phyloP scores from a whole-genome alignment of 805 yeast species.

The Candida nanaspora region DNA sequence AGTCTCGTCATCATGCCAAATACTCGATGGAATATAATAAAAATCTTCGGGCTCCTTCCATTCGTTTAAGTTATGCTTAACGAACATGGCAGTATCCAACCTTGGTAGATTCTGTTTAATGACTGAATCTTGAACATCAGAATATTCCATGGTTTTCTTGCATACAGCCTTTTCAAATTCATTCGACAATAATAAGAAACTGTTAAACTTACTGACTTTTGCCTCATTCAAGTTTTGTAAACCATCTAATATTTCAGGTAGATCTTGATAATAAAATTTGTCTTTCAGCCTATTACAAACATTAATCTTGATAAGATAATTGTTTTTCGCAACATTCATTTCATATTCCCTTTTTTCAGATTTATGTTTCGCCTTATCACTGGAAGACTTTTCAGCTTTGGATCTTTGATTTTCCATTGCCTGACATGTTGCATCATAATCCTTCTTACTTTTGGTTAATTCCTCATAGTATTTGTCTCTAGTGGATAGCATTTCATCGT shows the following conservation, averaged over 20 bases:
- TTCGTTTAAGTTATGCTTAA: conserved; percentile 68
- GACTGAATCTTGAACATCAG: conserved; percentile 43
- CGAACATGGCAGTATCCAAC: conserved; percentile 83
- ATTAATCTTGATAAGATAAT: conserved; percentile 71
- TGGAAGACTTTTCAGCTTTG: conserved; percentile 54
- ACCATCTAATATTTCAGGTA: conserved; percentile 84
- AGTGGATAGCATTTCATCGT: conserved; percentile 48
- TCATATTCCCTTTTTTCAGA: conserved; percentile 57
- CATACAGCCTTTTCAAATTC: conserved; percentile 45
- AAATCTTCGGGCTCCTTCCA: conserved; percentile 91
- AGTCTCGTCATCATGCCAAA: conserved; percentile 95
- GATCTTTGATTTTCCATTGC: conserved; percentile 74
- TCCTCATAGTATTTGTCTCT: conserved; percentile 45
- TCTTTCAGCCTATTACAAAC: conserved; percentile 89
- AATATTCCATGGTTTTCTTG: conserved; percentile 38
- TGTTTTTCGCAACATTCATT: conserved; percentile 86
- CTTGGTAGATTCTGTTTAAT: conserved; percentile 64
- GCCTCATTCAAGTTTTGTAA: conserved; percentile 79
- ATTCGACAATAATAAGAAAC: conserved; percentile 55
- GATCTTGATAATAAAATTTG: conserved; percentile 85
- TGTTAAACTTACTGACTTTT: conserved; percentile 65
- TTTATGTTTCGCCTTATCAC: conserved; percentile 44
- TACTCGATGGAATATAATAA: conserved; percentile 76
- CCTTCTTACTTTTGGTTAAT: conserved; percentile 57
- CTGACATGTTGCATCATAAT: conserved; percentile 77